Evolutionary conservation across 2,329 filamentous ascomycete genomes (phyloP).

Genomic region (Sporothrix humicola): DNA sequence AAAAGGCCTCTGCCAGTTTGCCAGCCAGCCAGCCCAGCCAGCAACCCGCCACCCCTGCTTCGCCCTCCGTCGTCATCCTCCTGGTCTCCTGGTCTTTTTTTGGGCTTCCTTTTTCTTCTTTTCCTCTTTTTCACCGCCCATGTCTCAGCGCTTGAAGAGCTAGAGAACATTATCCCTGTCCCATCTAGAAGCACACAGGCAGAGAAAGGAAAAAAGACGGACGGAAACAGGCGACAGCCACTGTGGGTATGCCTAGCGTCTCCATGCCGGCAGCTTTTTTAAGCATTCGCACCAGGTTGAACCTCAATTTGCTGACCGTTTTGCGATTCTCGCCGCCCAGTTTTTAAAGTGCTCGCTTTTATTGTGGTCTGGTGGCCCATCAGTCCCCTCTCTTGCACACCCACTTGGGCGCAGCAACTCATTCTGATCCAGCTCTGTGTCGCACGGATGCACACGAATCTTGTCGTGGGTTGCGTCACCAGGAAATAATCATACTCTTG

Average conservation of each 20-base stretch:
- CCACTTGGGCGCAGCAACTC: conserved; percentile 11
- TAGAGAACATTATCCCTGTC: not conserved
- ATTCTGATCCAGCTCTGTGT: not conserved
- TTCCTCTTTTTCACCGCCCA: conserved; percentile 4
- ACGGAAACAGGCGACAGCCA: conserved; percentile 16
- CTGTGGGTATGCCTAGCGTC: conserved; percentile 21
- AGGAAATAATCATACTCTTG: not conserved
- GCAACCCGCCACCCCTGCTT: not conserved
- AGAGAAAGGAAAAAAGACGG: not conserved
- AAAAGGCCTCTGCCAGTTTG: not conserved
- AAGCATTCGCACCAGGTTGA: conserved; percentile 13
- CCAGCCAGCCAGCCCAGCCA: not conserved
- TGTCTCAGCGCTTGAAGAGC: conserved; percentile 5
- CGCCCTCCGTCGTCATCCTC: not conserved
- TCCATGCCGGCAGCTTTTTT: conserved; percentile 26
- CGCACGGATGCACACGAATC: conserved; percentile 18
- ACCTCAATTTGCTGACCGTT: not conserved
- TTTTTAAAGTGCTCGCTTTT: not conserved
- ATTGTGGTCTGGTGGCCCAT: not conserved
- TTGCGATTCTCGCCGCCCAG: not conserved
- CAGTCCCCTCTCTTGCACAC: not conserved
- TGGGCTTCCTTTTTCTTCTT: not conserved
- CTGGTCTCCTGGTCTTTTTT: not conserved
- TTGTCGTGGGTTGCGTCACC: conserved; percentile 22
- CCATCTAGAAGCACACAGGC: not conserved